Evolutionary conservation across 768 basidiomycete species (phyloP), one percentile per base, ranked within the genome.

Genomic region (Chiua virens): DNA sequence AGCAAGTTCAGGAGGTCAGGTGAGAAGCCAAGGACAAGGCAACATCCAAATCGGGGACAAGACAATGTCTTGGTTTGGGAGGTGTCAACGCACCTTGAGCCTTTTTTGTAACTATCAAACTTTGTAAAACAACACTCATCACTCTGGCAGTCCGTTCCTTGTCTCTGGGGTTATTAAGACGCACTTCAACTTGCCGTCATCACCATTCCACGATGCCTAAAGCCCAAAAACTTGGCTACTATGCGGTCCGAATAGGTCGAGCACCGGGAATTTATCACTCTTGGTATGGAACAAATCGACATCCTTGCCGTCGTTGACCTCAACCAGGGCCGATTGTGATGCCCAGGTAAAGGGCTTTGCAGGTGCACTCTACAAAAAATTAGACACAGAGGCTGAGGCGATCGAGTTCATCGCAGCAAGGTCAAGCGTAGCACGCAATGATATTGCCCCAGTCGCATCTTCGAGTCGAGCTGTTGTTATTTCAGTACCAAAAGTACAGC

Each of bases 201-300:
- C 22, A 17, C n/a, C 41, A 17, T 13, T 40, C 11, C 28, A 38
- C 45, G 2, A 74, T 77, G 74, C 71, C 71, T 1, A 74, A 71
- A 47, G 58, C 68, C 2, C 50, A 66, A 15, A 81, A 79, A 63
- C 70, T 56, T n/a, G 73, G 65, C 5, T 91, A 78, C 65, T 93
- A 92, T 64, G 87, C 89, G 22, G 91, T 96, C 8, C 75, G 72
- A 32, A 73, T 67, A n/a, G 92, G 92, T 10, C 71, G 73, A 32
- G 55, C 60, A 11, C 76, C 83, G 0, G 92, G 92, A 0, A 72
- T 94, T 5, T 94, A 85, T 64, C 51, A 54, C 3, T 78, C 82
- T 23, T 96, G 93, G 92, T 88, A 61, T 57, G 75, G 47, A 34
- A 11, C 72, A 72, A 21, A 3, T 59, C 72, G 8, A 70, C 74